Percentiles rank a stretch among this genome's conserved stretches.
Evolutionary conservation across 2,329 filamentous ascomycete genomes (phyloP).

Genomic region (Davidsoniella eucalypti): DNA sequence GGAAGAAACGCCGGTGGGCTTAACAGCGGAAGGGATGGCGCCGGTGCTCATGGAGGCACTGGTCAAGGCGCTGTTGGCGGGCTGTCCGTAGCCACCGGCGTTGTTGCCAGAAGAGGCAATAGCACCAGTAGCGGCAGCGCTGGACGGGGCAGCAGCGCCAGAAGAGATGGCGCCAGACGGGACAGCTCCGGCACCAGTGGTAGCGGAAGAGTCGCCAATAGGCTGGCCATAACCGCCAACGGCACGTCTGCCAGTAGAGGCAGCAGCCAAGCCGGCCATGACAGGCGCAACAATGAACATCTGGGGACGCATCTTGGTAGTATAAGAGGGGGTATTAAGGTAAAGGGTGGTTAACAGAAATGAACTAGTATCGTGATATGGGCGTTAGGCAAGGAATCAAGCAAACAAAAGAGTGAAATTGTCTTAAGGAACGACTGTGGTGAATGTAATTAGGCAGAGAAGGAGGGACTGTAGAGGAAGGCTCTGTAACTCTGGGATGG

Average conservation of each 20-base stretch:
- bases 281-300: conserved; percentile 9
- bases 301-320: conserved; percentile 11
- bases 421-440: conserved; percentile 7
- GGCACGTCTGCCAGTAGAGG: neutral
- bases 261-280: conserved; percentile 7
- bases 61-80: neutral
- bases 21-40: neutral
- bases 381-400: neutral
- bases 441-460: too few relatives aligned
- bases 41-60: neutral
- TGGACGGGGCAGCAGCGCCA: neutral
- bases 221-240: too few relatives aligned
- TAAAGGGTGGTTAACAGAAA: neutral
- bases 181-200: neutral
- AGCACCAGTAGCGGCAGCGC: neutral
- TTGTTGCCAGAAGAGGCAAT: neutral
- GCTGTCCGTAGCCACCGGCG: neutral
- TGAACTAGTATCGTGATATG: neutral
- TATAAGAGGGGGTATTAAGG: too few relatives aligned
- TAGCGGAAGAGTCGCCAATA: neutral
- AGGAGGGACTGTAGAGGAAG: too few relatives aligned
- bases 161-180: neutral
- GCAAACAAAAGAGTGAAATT: conserved; percentile 1
- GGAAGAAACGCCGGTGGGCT: neutral
- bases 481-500: too few relatives aligned